Evolutionary conservation across 2,329 filamentous ascomycete genomes (phyloP).

Genomic region (Paraphaeosphaeria sporulosa): DNA sequence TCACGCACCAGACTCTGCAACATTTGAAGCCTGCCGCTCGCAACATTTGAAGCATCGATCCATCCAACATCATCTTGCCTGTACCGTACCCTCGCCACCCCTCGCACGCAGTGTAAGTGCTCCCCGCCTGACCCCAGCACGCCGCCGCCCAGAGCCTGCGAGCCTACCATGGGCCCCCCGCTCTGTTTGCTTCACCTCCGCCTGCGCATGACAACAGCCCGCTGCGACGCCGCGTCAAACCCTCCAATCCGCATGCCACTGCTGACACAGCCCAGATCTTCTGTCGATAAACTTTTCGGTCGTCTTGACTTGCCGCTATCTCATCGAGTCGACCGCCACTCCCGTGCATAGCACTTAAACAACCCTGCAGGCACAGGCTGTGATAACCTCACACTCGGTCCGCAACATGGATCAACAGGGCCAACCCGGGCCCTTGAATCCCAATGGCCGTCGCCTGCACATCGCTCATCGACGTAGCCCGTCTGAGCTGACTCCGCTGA

Average conservation of each 20-base stretch:
- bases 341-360: slow-evolving; percentile 30
- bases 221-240: slow-evolving; percentile 5
- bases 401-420: slow-evolving; percentile 61
- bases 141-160: slow-evolving; percentile 27
- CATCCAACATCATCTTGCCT: slow-evolving; percentile 37
- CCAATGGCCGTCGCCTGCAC: slow-evolving; percentile 87
- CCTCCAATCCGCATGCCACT: slow-evolving; percentile 6
- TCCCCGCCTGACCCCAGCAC: slow-evolving; percentile 36
- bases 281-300: slow-evolving; percentile 29
- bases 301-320: slow-evolving; percentile 29
- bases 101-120: slow-evolving; percentile 35
- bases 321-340: slow-evolving; percentile 29
- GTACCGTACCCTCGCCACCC: slow-evolving; percentile 20
- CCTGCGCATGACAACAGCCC: slow-evolving; percentile 5
- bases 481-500: slow-evolving; percentile 94
- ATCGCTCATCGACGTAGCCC: slow-evolving; percentile 97
- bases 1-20: slow-evolving; percentile 28
- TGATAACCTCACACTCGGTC: slow-evolving; percentile 31
- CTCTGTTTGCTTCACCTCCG: slow-evolving; percentile 10
- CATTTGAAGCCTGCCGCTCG: slow-evolving; percentile 22
- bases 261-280: slow-evolving; percentile 38
- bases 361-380: slow-evolving; percentile 30
- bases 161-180: slow-evolving; percentile 5
- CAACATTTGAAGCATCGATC: slow-evolving; percentile 42
- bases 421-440: slow-evolving; percentile 63